Evolutionary conservation across 176 grass and related monocot genomes (phyloP).

Genomic region (Tuctoria greenei): DNA sequence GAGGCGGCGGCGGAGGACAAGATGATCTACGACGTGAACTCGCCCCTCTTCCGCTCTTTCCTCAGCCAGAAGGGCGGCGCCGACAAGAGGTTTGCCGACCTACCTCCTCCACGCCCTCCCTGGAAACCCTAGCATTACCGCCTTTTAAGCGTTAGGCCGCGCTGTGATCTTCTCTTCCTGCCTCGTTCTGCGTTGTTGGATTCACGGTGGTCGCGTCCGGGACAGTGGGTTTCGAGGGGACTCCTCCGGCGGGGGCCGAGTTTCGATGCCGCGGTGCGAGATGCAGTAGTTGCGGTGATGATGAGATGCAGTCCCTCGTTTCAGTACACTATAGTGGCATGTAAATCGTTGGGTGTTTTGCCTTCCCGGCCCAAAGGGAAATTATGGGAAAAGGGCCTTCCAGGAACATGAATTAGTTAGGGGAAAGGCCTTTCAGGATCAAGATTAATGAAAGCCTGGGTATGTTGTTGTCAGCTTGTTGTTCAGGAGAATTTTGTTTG

Average conservation of each 20-base stretch:
- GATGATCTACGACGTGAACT: constrained; percentile 83
- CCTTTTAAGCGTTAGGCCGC: no score
- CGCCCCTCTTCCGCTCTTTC: constrained; percentile 76
- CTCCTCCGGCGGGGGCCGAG: background rate
- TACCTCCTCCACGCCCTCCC: no score
- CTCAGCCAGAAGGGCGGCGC: constrained; percentile 75
- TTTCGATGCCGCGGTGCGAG: background rate
- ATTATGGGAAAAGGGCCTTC: background rate
- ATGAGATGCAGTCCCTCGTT: background rate
- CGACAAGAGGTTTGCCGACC: constrained; percentile 45
- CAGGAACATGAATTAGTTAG: background rate
- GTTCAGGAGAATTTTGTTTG: background rate
- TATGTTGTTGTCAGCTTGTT: background rate
- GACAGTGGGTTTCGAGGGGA: background rate
- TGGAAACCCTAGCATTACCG: background rate
- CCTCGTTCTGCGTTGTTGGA: background rate
- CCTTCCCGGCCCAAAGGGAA: background rate
- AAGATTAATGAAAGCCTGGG: background rate
- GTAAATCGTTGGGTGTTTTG: background rate
- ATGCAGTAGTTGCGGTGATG: background rate
- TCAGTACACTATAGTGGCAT: background rate
- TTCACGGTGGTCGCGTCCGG: background rate
- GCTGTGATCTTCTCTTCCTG: background rate
- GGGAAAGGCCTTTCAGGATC: background rate
- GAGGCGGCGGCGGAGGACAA: constrained; percentile 15